Evolutionary conservation across 1,284 basidiomycete genomes (phyloP).

Genomic region (Xerocomus minutiporus): DNA sequence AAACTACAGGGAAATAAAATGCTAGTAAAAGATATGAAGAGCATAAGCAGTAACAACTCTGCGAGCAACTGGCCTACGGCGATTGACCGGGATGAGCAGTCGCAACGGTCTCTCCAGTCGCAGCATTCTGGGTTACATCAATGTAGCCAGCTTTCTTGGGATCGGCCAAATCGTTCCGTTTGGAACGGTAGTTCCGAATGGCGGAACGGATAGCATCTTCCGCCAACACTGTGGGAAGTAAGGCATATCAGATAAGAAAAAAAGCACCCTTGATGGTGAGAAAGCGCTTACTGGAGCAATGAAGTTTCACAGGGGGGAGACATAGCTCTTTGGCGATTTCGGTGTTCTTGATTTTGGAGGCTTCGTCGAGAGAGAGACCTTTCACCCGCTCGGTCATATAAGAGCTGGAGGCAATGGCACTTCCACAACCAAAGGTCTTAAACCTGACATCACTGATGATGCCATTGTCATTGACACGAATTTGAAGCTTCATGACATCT

Average conservation of each 20-base stretch:
- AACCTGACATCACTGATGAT: conserved; percentile 99
- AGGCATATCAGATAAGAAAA: conserved; percentile 19
- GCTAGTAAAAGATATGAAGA: conserved; percentile 8
- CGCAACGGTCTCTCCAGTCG: conserved; percentile 62
- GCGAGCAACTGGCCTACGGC: conserved; percentile 8
- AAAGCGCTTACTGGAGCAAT: conserved; percentile 70
- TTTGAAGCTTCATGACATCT: conserved; percentile 99
- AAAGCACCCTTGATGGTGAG: not conserved
- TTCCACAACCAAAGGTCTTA: conserved; percentile 97
- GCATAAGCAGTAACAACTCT: not conserved
- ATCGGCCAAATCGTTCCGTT: conserved; percentile 56
- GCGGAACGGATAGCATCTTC: conserved; percentile 97
- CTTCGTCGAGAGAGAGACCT: conserved; percentile 90
- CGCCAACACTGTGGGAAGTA: conserved; percentile 69
- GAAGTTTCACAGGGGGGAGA: conserved; percentile 94
- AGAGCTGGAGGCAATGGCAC: conserved; percentile 94
- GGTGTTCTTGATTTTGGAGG: conserved; percentile 96
- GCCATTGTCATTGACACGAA: conserved; percentile 91
- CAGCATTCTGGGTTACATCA: conserved; percentile 70
- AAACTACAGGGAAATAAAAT: conserved; percentile 18
- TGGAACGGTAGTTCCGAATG: conserved; percentile 87
- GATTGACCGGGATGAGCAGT: conserved; percentile 53
- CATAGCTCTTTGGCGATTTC: conserved; percentile 97
- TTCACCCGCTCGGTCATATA: conserved; percentile 99
- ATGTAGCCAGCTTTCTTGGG: conserved; percentile 63